A percentile compares a stretch with the other conserved stretches of the same genome.
phyloP scores from a whole-genome alignment of 768 basidiomycete species.

The Strobilomyces confusus region DNA sequence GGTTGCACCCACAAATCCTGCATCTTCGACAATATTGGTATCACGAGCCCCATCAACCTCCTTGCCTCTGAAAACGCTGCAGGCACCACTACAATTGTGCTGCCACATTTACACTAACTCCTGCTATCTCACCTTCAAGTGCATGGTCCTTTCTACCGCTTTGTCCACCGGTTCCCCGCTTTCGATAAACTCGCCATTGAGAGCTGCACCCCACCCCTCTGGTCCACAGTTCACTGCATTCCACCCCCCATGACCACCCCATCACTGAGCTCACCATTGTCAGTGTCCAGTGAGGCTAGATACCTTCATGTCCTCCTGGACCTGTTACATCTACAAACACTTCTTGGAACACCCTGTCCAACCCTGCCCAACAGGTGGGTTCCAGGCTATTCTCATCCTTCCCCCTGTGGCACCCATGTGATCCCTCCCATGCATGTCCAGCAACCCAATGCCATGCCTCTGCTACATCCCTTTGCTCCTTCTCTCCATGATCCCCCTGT shows the following conservation, averaged over 20 bases:
- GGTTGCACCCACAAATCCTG: conserved; percentile 23
- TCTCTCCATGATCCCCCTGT: conserved; percentile 12
- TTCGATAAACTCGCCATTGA: conserved; percentile 40
- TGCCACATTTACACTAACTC: conserved; percentile 32
- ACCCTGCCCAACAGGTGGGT: conserved; percentile 8
- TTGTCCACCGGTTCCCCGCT: conserved; percentile 35
- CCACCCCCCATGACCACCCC: conserved; percentile 35
- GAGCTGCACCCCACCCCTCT: conserved; percentile 32
- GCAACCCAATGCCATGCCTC: neutral
- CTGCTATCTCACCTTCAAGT: conserved; percentile 34
- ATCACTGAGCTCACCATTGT: conserved; percentile 42
- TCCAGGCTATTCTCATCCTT: conserved; percentile 6
- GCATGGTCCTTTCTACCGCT: conserved; percentile 36
- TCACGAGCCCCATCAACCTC: conserved; percentile 17
- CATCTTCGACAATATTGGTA: conserved; percentile 19
- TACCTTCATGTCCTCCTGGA: too few relatives aligned
- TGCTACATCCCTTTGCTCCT: conserved; percentile 2
- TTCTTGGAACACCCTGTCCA: conserved; percentile 11
- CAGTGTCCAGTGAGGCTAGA: too few relatives aligned
- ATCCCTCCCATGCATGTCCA: conserved; percentile 11
- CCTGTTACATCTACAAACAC: conserved; percentile 36
- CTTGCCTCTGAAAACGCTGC: conserved; percentile 19
- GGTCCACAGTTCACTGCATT: conserved; percentile 14
- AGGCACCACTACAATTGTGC: conserved; percentile 16
- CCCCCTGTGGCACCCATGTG: neutral